phyloP scores from a whole-genome alignment of 495 filamentous ascomycete genomes.

The Talaromyces liani region DNA sequence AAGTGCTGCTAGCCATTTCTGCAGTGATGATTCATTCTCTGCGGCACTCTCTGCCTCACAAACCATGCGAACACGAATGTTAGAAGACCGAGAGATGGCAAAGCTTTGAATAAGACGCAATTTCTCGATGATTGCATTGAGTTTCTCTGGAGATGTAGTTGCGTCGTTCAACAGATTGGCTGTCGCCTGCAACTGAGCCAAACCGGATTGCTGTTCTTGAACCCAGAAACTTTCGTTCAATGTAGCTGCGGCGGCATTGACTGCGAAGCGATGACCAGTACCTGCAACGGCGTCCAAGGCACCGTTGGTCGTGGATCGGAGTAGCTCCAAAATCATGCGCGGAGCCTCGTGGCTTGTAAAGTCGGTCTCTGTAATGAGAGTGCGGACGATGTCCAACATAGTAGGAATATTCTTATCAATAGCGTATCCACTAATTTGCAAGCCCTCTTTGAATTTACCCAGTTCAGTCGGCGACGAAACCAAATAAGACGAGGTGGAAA shows the following conservation, averaged over 20 bases:
- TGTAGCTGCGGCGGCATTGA: slow-evolving; percentile 71
- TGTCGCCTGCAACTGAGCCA: slow-evolving; percentile 84
- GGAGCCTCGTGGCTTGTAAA: slow-evolving; percentile 78
- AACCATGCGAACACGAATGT: slow-evolving; percentile 74
- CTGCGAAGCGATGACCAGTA: slow-evolving; percentile 78
- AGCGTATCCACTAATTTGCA: slow-evolving; percentile 75
- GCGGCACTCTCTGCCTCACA: slow-evolving; percentile 65
- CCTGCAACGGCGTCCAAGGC: slow-evolving; percentile 87
- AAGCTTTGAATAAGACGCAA: slow-evolving; percentile 79
- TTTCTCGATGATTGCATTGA: slow-evolving; percentile 72
- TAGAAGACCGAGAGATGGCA: slow-evolving; percentile 50
- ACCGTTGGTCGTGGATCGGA: slow-evolving; percentile 78
- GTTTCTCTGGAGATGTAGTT: slow-evolving; percentile 46
- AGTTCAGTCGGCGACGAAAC: slow-evolving; percentile 67
- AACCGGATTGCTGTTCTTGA: slow-evolving; percentile 73
- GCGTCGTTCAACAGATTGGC: slow-evolving; percentile 53
- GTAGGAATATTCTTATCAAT: slow-evolving; percentile 80
- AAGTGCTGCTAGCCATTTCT: slow-evolving; percentile 60
- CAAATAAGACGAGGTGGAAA: slow-evolving; percentile 71
- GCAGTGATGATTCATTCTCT: slow-evolving; percentile 65
- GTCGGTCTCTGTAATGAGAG: slow-evolving; percentile 75
- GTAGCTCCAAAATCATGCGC: slow-evolving; percentile 71
- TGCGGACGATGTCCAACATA: slow-evolving; percentile 83
- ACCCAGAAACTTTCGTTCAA: slow-evolving; percentile 62
- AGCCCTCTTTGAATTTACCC: slow-evolving; percentile 63